phyloP scores from a whole-genome alignment of 2,329 filamentous ascomycete genomes.

The Penicillium sp. region DNA sequence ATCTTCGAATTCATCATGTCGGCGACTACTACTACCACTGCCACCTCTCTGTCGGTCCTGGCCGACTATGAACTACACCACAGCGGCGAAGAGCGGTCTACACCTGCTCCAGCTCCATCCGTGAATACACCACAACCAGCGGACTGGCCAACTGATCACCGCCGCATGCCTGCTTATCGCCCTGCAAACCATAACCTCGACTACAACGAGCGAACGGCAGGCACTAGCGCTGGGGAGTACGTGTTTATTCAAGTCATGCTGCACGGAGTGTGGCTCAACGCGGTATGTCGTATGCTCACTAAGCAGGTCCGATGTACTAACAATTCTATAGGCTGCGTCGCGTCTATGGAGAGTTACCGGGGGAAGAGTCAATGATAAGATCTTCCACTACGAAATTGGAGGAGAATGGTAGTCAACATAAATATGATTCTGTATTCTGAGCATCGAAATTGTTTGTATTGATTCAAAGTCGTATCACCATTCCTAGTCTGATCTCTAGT shows the following conservation, averaged over 20 bases:
- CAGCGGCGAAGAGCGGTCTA: conserved; percentile 10
- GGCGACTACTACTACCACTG: conserved; percentile 23
- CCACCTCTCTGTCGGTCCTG: conserved; percentile 23
- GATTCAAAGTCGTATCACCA: no score
- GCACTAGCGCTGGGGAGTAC: conserved; percentile 42
- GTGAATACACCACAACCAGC: conserved; percentile 7
- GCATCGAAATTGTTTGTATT: no score
- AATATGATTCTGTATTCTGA: background rate
- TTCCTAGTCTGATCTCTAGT: no score
- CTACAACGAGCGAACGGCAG: conserved; percentile 44
- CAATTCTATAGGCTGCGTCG: conserved; percentile 27
- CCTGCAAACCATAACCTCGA: conserved; percentile 48
- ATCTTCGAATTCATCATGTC: conserved; percentile 8
- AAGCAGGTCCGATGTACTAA: background rate
- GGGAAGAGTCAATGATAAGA: conserved; percentile 50
- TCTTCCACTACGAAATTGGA: conserved; percentile 55
- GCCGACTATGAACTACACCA: conserved; percentile 32
- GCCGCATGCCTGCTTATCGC: conserved; percentile 50
- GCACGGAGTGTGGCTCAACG: conserved; percentile 47
- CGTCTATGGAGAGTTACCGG: conserved; percentile 52
- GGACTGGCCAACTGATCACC: conserved; percentile 51
- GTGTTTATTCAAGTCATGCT: conserved; percentile 55
- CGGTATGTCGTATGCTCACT: conserved; percentile 18
- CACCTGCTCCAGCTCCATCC: background rate
- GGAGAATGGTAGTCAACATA: conserved; percentile 51